These are phyloP conservation scores for Saturnispora diversa DNA, from an alignment of 805 yeast genomes.

Conservation along the genomic window DNA sequence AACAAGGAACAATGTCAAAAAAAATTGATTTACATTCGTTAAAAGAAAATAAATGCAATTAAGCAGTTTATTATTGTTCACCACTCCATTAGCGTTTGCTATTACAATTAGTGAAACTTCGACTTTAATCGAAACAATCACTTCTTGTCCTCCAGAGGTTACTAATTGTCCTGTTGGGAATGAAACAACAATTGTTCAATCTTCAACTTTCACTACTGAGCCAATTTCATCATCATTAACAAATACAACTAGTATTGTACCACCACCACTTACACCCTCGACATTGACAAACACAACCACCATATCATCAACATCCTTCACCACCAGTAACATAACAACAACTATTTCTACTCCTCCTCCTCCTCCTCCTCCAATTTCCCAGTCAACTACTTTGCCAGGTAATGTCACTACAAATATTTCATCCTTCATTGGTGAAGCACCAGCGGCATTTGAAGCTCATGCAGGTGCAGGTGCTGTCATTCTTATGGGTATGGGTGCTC, in stretches of 20 bases:
- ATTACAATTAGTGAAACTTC: constrained; percentile 26
- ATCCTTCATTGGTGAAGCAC: constrained; percentile 8
- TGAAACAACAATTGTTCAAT: neutral
- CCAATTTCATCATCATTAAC: too few relatives aligned
- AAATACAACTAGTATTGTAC: too few relatives aligned
- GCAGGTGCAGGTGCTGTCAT: constrained; percentile 19
- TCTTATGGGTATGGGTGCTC: constrained; percentile 27
- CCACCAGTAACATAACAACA: too few relatives aligned
- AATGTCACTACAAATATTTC: too few relatives aligned
- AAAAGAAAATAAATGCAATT: too few relatives aligned
- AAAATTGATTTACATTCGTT: constrained; percentile 4
- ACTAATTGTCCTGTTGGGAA: constrained; percentile 24
- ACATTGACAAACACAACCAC: constrained; percentile 17
- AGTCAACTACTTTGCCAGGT: too few relatives aligned
- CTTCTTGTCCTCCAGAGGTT: constrained; percentile 32
- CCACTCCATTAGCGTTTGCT: constrained; percentile 29
- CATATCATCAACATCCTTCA: too few relatives aligned
- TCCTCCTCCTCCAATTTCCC: too few relatives aligned
- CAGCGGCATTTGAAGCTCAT: too few relatives aligned
- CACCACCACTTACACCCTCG: too few relatives aligned
- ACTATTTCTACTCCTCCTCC: too few relatives aligned
- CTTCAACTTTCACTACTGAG: neutral
- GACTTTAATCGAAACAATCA: constrained; percentile 33
- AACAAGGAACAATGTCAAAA: too few relatives aligned
- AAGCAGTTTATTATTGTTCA: constrained; percentile 33